These are phyloP conservation scores for Exophiala sp. DNA, from an alignment of 2,329 filamentous ascomycete species.

Conservation along the genomic window DNA sequence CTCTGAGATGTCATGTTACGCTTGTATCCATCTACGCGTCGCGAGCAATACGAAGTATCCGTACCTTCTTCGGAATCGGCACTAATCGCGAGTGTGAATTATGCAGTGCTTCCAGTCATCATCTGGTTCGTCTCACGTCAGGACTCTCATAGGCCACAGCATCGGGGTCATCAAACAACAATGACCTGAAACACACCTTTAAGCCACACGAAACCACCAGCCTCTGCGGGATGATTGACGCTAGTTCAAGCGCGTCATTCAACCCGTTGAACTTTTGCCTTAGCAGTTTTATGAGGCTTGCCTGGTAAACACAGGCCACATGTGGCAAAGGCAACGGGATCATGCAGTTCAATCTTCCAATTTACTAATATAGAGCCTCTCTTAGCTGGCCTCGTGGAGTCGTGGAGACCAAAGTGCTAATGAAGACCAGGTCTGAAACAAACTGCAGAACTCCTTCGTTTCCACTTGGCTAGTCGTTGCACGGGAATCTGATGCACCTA, in stretches of 20 bases:
- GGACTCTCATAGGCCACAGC: conserved; percentile 3
- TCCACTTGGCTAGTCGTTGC: conserved; percentile 14
- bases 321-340: background rate
- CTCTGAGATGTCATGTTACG: no score
- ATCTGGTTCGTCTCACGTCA: conserved; percentile 6
- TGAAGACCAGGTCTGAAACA: conserved; percentile 21
- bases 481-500: conserved; percentile 14
- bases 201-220: conserved; percentile 15
- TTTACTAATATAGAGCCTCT: background rate
- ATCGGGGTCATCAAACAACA: conserved; percentile 6
- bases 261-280: background rate
- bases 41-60: no score
- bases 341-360: background rate
- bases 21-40: no score
- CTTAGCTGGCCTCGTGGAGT: background rate
- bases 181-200: conserved; percentile 15
- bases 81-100: no score
- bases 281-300: background rate
- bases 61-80: no score
- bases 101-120: no score
- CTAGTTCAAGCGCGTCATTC: conserved; percentile 6
- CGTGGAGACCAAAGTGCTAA: background rate
- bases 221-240: conserved; percentile 8
- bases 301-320: background rate
- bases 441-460: conserved; percentile 24